phyloP scores from a whole-genome alignment of 495 filamentous ascomycete species.

The Darksidea phi region DNA sequence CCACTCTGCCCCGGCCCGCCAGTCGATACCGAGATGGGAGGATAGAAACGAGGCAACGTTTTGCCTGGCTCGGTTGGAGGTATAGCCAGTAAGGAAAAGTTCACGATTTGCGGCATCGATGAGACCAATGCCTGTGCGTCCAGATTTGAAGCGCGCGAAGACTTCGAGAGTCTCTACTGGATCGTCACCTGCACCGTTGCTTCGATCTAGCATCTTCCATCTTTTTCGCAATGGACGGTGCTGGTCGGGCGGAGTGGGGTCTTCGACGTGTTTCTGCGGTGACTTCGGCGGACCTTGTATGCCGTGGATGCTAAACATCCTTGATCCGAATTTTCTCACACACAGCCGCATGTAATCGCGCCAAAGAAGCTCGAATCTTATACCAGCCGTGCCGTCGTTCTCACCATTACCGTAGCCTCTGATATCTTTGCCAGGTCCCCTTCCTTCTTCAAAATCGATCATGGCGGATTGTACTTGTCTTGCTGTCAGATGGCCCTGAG shows the following conservation, averaged over 20 bases:
- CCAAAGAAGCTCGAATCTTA: slow-evolving; percentile 72
- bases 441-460: slow-evolving; percentile 60
- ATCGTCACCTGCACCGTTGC: slow-evolving; percentile 18
- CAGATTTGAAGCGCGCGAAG: slow-evolving; percentile 52
- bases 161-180: slow-evolving; percentile 12
- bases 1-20: slow-evolving; percentile 75
- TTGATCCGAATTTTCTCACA: slow-evolving; percentile 59
- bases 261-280: neutral
- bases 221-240: slow-evolving; percentile 33
- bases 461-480: slow-evolving; percentile 64
- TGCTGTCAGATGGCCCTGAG: slow-evolving; percentile 65
- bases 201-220: slow-evolving; percentile 31
- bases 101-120: slow-evolving; percentile 72
- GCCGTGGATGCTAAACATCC: slow-evolving; percentile 60
- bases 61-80: slow-evolving; percentile 67
- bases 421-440: slow-evolving; percentile 25
- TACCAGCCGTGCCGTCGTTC: slow-evolving; percentile 62
- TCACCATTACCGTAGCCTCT: slow-evolving; percentile 59
- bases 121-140: slow-evolving; percentile 65
- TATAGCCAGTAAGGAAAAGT: slow-evolving; percentile 68
- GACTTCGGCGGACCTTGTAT: slow-evolving; percentile 43
- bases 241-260: neutral
- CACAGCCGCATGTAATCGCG: slow-evolving; percentile 74
- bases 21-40: slow-evolving; percentile 70
- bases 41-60: slow-evolving; percentile 70